These are phyloP conservation scores for Moringa oleifera DNA, from an alignment of 345 rosid genomes.

Conservation along the genomic window DNA sequence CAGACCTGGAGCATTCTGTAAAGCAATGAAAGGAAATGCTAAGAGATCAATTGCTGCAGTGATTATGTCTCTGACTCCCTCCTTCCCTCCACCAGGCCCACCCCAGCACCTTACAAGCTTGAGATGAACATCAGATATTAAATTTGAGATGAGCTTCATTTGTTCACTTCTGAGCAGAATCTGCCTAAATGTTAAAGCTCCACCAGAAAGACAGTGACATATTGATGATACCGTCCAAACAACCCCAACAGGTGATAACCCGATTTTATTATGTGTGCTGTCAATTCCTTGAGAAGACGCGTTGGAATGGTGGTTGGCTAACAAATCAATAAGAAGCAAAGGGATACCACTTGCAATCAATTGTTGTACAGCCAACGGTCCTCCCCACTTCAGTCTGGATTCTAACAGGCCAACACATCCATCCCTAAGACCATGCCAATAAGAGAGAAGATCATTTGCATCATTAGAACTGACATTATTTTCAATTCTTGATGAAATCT, in stretches of 20 bases:
- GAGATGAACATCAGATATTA: conserved; percentile 72
- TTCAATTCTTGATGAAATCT: conserved; percentile 38
- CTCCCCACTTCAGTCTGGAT: conserved; percentile 77
- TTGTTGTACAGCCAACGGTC: conserved; percentile 78
- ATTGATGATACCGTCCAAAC: conserved; percentile 84
- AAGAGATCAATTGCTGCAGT: conserved; percentile 74
- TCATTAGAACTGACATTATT: conserved; percentile 27
- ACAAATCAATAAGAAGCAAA: conserved; percentile 60
- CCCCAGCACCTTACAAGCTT: conserved; percentile 80
- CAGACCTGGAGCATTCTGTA: conserved; percentile 73
- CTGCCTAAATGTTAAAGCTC: conserved; percentile 68
- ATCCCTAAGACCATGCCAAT: conserved; percentile 87
- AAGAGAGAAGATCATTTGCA: conserved; percentile 40
- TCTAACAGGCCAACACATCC: conserved; percentile 92
- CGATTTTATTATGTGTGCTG: conserved; percentile 33
- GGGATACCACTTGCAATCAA: conserved; percentile 82
- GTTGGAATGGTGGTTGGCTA: conserved; percentile 39
- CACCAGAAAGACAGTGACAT: conserved; percentile 79
- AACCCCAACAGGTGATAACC: conserved; percentile 83
- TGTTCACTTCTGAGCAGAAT: conserved; percentile 59
- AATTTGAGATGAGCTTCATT: conserved; percentile 47
- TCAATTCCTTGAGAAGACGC: conserved; percentile 38
- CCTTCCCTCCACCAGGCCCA: conserved; percentile 91
- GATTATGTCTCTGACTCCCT: conserved; percentile 72
- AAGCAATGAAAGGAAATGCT: conserved; percentile 90